A percentile compares a stretch with the other conserved stretches of the same genome.
Conservation (phyloP, 208 protist genomes). For the Acanthamoeba royreba region DNA sequence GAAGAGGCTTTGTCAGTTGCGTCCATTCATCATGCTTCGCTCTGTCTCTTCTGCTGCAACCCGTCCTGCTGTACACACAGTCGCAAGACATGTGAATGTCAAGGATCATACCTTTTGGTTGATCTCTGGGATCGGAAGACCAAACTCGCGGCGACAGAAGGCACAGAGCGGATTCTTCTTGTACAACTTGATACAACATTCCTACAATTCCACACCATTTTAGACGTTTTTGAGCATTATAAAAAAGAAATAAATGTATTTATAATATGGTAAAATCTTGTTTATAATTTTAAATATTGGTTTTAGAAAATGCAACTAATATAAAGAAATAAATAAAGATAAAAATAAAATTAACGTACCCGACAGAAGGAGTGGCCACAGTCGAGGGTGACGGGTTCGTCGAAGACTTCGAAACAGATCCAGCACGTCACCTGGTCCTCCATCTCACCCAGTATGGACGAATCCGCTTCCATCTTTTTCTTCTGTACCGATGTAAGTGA, state of each 20-base stretch:
- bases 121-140: background rate
- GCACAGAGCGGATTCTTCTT: slow-evolving; percentile 48
- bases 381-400: slow-evolving; percentile 1
- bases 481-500: too few relatives aligned
- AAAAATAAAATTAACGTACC: background rate
- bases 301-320: background rate
- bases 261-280: background rate
- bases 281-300: too few relatives aligned
- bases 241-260: background rate
- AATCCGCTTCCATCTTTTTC: slow-evolving; percentile 3
- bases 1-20: too few relatives aligned
- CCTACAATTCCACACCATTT: background rate
- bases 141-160: slow-evolving; percentile 35
- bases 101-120: background rate
- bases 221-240: background rate
- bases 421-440: slow-evolving; percentile 40
- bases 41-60: too few relatives aligned
- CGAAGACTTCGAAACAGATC: slow-evolving; percentile 40
- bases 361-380: slow-evolving; percentile 34
- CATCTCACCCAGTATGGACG: slow-evolving; percentile 5
- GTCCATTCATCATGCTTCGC: too few relatives aligned
- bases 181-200: slow-evolving; percentile 45
- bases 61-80: too few relatives aligned
- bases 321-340: background rate
- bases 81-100: background rate